Base-by-base conservation (phyloP, 495 filamentous ascomycete genomes). In the Aspergillus wentii region DNA sequence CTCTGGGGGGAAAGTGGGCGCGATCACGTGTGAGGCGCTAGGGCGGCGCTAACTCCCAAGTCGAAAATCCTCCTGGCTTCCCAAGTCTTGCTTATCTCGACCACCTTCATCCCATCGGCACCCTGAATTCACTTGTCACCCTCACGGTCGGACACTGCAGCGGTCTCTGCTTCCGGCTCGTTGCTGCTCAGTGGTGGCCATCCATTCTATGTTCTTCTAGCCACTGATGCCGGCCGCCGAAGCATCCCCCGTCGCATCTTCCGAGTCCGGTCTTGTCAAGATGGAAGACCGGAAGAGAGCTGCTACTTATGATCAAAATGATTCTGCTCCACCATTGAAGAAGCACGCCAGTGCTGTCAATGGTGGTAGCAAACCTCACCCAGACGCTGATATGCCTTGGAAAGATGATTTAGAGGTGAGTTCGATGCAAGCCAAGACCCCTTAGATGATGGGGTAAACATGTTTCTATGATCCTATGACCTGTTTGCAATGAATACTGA, bases 211-310 rank as follows among this genome's bases (percentile, higher is more conserved):
- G 56, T 52, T 61, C 53, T 57, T 58, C 48, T 64, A 68, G 57
- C 66, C 73, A 80, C 83, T 85, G 70, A 88, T 88, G 85, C 82
- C 82, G 79, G 73, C 82, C 76, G 74, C 80, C 63, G 82, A 85
- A 68, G 75, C 78, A 49, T 69, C 74, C 59, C 72, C 81, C 62
- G 72, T 82, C 66, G 66, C 71, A 71, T 76, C 85, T 74, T 75
- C 78, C 69, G 69, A 80, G 56, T 67, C 78, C 69, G 76, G 67
- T 73, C 74, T 80, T 64, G 72, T 82, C 76, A 95, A 88, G 76
- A 95, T 95, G 89, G 89, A 95, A 72, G 88, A 94, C 72, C 87
- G 89, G 79, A 95, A 95, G 74, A 79, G 88, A 78, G 82, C 86
- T 50, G 83, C 87, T 46, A 69, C 78, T 38, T 66, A 71, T 57